These are phyloP conservation scores for Beauveria caledonica DNA, from an alignment of 2,329 filamentous ascomycete species.

Conservation along the genomic window DNA sequence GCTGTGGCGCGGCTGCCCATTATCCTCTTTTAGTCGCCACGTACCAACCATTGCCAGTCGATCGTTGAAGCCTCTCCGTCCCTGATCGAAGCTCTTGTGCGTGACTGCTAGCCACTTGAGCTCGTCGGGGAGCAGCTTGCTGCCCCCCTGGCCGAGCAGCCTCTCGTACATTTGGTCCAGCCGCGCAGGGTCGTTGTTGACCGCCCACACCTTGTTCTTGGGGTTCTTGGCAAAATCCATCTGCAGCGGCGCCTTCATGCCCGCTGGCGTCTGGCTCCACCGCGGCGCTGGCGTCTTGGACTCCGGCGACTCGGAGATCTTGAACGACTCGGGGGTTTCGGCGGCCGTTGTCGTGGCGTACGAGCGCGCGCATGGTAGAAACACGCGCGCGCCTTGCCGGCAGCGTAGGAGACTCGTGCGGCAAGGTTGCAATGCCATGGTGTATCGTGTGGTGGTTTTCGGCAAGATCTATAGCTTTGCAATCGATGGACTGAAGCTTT, in stretches of 20 bases:
- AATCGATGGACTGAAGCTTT: neutral
- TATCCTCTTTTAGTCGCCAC: conserved; percentile 11
- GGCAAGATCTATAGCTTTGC: neutral
- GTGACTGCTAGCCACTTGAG: conserved; percentile 95
- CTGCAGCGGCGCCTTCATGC: conserved; percentile 62
- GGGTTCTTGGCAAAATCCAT: conserved; percentile 49
- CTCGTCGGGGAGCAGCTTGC: conserved; percentile 74
- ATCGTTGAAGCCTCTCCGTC: conserved; percentile 88
- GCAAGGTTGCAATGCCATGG: conserved; percentile 11
- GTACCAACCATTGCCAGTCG: conserved; percentile 80
- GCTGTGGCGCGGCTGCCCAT: too few relatives aligned
- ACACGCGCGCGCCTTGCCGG: neutral
- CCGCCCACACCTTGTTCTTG: conserved; percentile 47
- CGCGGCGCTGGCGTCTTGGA: conserved; percentile 36
- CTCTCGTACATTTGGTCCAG: conserved; percentile 71
- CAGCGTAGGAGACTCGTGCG: conserved; percentile 8
- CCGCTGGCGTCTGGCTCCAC: conserved; percentile 63
- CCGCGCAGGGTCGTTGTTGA: conserved; percentile 66
- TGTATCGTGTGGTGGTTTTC: neutral
- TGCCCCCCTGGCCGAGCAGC: conserved; percentile 66
- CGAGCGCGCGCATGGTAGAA: conserved; percentile 3
- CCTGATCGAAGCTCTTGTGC: conserved; percentile 97
- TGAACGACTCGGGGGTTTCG: conserved; percentile 9
- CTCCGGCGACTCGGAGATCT: conserved; percentile 8
- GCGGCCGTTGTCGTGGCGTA: conserved; percentile 8